These are phyloP conservation scores for Cercophora sp. DNA, from an alignment of 495 filamentous ascomycete species.

Conservation along the genomic window DNA sequence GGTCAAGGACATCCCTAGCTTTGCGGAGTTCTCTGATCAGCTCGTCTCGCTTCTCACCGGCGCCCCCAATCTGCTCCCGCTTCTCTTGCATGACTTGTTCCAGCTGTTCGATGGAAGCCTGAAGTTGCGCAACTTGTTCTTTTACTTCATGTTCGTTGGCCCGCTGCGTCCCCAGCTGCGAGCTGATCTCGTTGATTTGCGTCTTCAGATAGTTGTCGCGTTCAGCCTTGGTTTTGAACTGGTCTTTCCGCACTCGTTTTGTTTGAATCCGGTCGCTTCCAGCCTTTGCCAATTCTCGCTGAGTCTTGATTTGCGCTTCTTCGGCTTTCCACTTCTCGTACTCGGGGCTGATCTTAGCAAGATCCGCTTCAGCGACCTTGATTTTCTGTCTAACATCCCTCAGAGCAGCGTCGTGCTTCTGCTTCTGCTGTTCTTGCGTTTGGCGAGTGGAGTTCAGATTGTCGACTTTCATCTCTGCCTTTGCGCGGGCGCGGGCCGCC, in stretches of 20 bases:
- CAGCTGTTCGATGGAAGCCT: constrained; percentile 63
- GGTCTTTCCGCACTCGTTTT: constrained; percentile 88
- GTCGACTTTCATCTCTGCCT: constrained; percentile 81
- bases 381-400: constrained; percentile 72
- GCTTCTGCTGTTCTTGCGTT: constrained; percentile 65
- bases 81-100: constrained; percentile 69
- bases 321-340: constrained; percentile 70
- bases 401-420: constrained; percentile 68
- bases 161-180: constrained; percentile 70
- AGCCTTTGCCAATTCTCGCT: constrained; percentile 72
- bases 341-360: constrained; percentile 65
- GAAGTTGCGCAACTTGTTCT: constrained; percentile 76
- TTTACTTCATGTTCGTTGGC: constrained; percentile 75
- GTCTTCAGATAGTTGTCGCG: constrained; percentile 78
- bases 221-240: constrained; percentile 82
- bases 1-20: constrained; percentile 77
- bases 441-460: constrained; percentile 74
- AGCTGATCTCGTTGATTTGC: constrained; percentile 77
- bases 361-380: constrained; percentile 66
- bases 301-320: constrained; percentile 62
- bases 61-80: constrained; percentile 70
- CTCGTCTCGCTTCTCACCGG: constrained; percentile 65
- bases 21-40: constrained; percentile 68
- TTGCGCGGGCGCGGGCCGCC: constrained; percentile 67
- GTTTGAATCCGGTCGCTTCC: constrained; percentile 77